Conservation (phyloP, 805 yeast genomes). For the Candida sithepensis region DNA sequence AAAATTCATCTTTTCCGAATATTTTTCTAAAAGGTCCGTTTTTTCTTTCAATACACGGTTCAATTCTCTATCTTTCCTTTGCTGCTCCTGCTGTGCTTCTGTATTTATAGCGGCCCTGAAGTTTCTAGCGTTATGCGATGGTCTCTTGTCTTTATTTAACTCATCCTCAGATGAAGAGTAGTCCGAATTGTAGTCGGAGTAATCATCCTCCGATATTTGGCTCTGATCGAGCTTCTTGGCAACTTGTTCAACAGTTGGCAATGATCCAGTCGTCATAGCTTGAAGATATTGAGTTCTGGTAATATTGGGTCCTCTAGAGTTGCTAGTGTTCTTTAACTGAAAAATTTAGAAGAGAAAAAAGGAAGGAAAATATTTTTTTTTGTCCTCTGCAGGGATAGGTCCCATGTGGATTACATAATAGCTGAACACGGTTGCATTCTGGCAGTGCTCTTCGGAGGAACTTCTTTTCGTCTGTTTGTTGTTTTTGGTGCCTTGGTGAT, state of each 20-base stretch:
- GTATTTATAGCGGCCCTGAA: background rate
- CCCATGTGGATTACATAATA: too few species aligned
- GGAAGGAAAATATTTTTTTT: too few species aligned
- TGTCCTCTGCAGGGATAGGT: background rate
- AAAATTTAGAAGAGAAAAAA: too few species aligned
- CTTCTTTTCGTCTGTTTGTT: too few species aligned
- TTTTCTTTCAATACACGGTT: conserved; percentile 32
- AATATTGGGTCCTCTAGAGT: too few species aligned
- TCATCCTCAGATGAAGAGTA: conserved; percentile 3
- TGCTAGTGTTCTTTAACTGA: too few species aligned
- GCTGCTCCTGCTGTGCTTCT: conserved; percentile 2
- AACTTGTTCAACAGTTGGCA: background rate
- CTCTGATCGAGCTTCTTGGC: background rate
- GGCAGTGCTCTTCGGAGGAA: too few species aligned
- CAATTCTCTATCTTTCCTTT: background rate
- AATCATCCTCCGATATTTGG: background rate
- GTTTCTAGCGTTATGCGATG: conserved; percentile 1
- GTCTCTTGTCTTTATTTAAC: background rate
- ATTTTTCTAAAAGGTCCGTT: conserved; percentile 54
- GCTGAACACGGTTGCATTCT: too few species aligned
- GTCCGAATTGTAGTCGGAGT: background rate
- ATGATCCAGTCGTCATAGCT: background rate
- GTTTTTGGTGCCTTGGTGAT: too few species aligned
- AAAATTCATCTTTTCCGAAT: conserved; percentile 60
- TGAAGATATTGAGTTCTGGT: too few species aligned